phyloP scores from a whole-genome alignment of 78 protist species.

The Paratrimastix pyriformis region DNA sequence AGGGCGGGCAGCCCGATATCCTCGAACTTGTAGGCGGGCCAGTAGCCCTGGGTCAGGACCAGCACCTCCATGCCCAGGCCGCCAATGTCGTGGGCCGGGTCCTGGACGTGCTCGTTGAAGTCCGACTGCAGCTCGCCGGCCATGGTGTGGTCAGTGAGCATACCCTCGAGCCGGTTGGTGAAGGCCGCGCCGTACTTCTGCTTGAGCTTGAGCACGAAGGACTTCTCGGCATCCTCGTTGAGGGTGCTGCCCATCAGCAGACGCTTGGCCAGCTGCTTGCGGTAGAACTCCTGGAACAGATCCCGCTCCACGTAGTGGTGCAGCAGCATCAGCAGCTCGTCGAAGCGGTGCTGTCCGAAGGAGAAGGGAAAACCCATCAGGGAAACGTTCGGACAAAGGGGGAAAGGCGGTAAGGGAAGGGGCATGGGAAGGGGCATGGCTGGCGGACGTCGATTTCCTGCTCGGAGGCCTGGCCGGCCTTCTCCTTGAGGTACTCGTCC shows the following conservation, averaged over 20 bases:
- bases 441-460: too few relatives aligned
- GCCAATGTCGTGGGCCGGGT: background rate
- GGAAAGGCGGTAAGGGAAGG: too few relatives aligned
- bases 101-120: background rate
- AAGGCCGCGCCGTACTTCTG: background rate
- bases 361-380: too few relatives aligned
- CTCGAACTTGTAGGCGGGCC: background rate
- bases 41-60: background rate
- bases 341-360: background rate
- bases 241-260: background rate
- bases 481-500: slow-evolving; percentile 6
- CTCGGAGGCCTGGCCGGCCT: background rate
- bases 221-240: background rate
- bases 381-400: too few relatives aligned
- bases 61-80: background rate
- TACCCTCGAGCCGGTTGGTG: background rate
- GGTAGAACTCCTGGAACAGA: background rate
- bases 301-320: background rate
- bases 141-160: background rate
- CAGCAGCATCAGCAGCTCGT: background rate
- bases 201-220: background rate
- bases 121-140: background rate
- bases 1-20: background rate
- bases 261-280: background rate
- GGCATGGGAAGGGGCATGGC: too few relatives aligned